Evolutionary conservation across 2,329 filamentous ascomycete genomes (phyloP), one percentile per base, ranked within the genome.

Genomic region (Xylaria sp.): DNA sequence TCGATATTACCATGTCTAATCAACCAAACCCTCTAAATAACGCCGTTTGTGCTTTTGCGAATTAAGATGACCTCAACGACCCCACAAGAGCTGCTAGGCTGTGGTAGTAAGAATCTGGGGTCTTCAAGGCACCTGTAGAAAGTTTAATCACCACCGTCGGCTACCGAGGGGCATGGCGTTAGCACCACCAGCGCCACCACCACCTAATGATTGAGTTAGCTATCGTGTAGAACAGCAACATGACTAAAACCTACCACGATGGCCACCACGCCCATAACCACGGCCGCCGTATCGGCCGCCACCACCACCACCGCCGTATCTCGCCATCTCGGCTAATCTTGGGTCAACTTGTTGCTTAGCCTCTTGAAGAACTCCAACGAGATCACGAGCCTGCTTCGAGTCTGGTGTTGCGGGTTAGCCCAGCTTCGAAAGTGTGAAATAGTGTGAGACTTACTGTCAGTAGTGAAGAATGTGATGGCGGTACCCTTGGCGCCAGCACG

Each of bases 311-410:
- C 94, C 93, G 75, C 94, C 90, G 80, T 94, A 98, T 82, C 96
- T 92, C 76, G 90, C 91, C 96, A 99, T 98, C 87, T 99, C 96
- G 73, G 91, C 90, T 73, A 99, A 91, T 82, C 94, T 92, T 79
- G 96, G 96, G 79, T 98, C 96, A 82, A 99, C 94, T 84, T 97
- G 92, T 86, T 99, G 96, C 87, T 98, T 98, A 75, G 96, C 94
- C 85, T 99, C 96, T 80, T 91, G 91, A 76, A 99, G 91, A 78
- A 99, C 93, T 77, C 89, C 88, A 77, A 99, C 91, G 80, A 99
- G 91, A 85, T 99, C 96, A 88, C 96, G 95, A 84, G 96, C 95
- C 90, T 96, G 93, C 87, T 95, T 96, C 78, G 92, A 89, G 85
- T 96, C 93, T 94, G 64, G 6, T 48, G 2, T 44, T 37, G n/a